These are phyloP conservation scores for Prunus mira DNA, from an alignment of 306 rosid genomes.

Conservation along the genomic window DNA sequence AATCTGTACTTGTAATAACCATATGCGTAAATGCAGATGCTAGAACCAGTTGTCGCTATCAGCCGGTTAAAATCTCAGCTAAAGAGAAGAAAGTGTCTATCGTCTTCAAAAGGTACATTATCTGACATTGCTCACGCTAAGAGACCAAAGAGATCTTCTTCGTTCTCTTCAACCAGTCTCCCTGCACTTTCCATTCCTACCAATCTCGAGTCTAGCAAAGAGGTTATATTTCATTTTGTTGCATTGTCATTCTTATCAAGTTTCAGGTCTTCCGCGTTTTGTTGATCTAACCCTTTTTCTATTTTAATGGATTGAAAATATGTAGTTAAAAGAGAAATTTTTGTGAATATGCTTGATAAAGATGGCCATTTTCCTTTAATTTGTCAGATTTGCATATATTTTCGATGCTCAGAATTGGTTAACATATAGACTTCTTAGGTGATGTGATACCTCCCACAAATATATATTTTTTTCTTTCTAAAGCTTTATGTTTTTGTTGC, in stretches of 20 bases:
- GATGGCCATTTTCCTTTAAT: too few species aligned
- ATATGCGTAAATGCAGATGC: constrained; percentile 50
- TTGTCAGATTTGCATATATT: background rate
- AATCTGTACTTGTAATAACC: background rate
- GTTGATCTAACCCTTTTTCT: background rate
- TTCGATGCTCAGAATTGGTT: background rate
- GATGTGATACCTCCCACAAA: background rate
- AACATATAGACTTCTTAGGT: background rate
- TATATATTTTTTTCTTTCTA: too few species aligned
- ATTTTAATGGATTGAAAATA: background rate
- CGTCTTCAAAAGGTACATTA: constrained; percentile 13
- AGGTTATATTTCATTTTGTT: constrained; percentile 21
- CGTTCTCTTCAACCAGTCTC: constrained; percentile 31
- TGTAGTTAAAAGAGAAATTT: background rate
- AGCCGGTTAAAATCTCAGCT: constrained; percentile 35
- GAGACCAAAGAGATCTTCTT: constrained; percentile 41
- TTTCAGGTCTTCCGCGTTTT: background rate
- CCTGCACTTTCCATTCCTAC: constrained; percentile 27
- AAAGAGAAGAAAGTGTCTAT: constrained; percentile 33
- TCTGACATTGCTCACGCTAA: constrained; percentile 33
- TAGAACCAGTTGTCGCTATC: constrained; percentile 50
- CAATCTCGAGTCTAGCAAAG: constrained; percentile 26
- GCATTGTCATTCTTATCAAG: background rate
- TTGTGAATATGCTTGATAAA: background rate
- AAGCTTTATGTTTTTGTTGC: background rate